Evolutionary conservation across 768 basidiomycete genomes (phyloP).

Genomic region (Mycena rosella): DNA sequence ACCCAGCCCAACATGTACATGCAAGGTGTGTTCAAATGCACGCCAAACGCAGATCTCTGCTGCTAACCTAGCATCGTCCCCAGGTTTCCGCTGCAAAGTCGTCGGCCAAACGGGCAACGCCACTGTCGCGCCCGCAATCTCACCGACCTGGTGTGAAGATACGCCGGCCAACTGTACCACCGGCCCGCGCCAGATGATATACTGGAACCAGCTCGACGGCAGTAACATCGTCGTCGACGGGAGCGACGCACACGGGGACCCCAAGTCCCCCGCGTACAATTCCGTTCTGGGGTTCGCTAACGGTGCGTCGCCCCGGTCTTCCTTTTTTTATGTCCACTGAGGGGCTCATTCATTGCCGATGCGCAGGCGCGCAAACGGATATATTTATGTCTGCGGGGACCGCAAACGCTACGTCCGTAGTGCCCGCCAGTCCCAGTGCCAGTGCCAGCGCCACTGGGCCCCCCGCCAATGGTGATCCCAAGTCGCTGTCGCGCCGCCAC

Average conservation of each 20-base stretch:
- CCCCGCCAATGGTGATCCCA: neutral
- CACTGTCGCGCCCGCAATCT: constrained; percentile 44
- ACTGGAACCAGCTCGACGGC: constrained; percentile 56
- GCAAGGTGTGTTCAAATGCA: constrained; percentile 37
- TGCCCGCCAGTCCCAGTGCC: neutral
- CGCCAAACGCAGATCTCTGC: neutral
- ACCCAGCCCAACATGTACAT: constrained; percentile 64
- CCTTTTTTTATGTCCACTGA: too few species aligned
- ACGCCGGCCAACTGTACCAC: constrained; percentile 47
- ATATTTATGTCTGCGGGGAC: constrained; percentile 25
- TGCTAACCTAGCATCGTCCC: neutral
- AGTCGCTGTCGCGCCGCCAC: neutral
- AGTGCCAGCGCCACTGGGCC: neutral
- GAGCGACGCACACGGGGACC: constrained; percentile 59
- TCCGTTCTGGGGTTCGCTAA: constrained; percentile 37
- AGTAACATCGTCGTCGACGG: constrained; percentile 57
- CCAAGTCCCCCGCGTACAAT: constrained; percentile 54
- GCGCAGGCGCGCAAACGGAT: constrained; percentile 32
- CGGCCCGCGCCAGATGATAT: constrained; percentile 61
- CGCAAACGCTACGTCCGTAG: constrained; percentile 13
- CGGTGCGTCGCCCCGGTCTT: neutral
- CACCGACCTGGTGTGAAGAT: constrained; percentile 59
- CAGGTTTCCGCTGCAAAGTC: constrained; percentile 55
- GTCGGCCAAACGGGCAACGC: constrained; percentile 46
- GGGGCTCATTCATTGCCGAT: neutral